Conservation (phyloP, 1,139 yeast species). For the Hansenula anomala region DNA sequence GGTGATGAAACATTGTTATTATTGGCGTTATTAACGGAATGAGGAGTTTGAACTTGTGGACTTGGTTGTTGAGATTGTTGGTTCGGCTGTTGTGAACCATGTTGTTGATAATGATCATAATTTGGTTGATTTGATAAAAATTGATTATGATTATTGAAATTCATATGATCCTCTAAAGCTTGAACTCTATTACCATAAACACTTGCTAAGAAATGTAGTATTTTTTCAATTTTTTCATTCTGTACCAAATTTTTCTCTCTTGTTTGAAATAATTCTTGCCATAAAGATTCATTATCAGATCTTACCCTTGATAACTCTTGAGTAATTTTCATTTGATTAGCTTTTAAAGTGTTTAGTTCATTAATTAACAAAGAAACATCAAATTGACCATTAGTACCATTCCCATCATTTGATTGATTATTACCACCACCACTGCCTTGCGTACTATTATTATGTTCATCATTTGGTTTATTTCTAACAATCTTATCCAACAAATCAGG, state of each 20-base stretch:
- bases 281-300: conserved; percentile 81
- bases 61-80: conserved; percentile 5
- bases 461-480: conserved; percentile 61
- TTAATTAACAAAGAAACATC: conserved; percentile 55
- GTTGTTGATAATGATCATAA: neutral
- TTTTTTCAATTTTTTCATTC: conserved; percentile 82
- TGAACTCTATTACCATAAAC: conserved; percentile 50
- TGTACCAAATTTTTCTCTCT: conserved; percentile 84
- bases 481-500: conserved; percentile 69
- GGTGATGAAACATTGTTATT: neutral
- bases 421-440: too few relatives aligned
- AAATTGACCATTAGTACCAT: conserved; percentile 42
- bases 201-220: conserved; percentile 80
- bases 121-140: neutral
- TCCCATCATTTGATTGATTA: neutral
- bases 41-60: neutral
- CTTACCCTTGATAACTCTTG: conserved; percentile 81
- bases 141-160: conserved; percentile 3
- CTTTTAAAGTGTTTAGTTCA: conserved; percentile 73
- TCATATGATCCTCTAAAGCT: conserved; percentile 3
- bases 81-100: conserved; percentile 4
- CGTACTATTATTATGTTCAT: too few relatives aligned
- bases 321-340: conserved; percentile 73
- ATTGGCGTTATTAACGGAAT: too few relatives aligned
- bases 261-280: conserved; percentile 84